phyloP scores from a whole-genome alignment of 2,329 filamentous ascomycete genomes.

The Neoarthrinium moseri region DNA sequence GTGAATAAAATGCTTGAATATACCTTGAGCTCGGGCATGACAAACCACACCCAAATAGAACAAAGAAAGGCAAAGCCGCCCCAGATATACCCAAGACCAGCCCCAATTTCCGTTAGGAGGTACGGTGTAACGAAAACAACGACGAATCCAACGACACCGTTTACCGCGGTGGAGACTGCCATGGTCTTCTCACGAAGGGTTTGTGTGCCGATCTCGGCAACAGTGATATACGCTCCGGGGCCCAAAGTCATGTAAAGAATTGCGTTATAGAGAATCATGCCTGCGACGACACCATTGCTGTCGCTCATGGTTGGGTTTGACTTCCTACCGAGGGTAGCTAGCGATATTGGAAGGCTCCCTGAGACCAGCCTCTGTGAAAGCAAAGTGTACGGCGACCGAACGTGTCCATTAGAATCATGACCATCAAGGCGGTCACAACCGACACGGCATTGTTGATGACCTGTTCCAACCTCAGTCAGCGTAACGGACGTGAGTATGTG shows the following conservation, averaged over 20 bases:
- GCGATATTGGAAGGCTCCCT: constrained; percentile 14
- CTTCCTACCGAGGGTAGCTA: constrained; percentile 9
- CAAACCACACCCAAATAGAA: constrained; percentile 11
- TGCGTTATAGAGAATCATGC: not conserved
- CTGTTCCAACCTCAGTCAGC: constrained; percentile 4
- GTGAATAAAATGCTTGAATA: not conserved
- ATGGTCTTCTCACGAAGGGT: constrained; percentile 18
- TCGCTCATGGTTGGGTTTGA: not conserved
- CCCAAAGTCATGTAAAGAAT: constrained; percentile 10
- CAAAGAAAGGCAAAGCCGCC: constrained; percentile 9
- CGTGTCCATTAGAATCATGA: constrained; percentile 14
- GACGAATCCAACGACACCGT: constrained; percentile 18
- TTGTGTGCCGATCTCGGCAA: constrained; percentile 16
- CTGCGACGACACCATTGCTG: not conserved
- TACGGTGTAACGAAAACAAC: constrained; percentile 19
- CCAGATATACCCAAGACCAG: constrained; percentile 13
- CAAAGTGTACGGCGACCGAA: constrained; percentile 14
- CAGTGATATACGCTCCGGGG: constrained; percentile 18
- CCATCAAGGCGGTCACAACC: constrained; percentile 12
- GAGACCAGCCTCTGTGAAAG: constrained; percentile 14
- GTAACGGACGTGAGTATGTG: constrained; percentile 1
- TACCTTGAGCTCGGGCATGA: constrained; percentile 16
- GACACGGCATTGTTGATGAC: constrained; percentile 15
- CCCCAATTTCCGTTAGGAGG: constrained; percentile 14
- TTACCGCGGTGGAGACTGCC: constrained; percentile 18